These are phyloP conservation scores for Nematocida sp. DNA, from an alignment of 371 early-diverging fungal genomes.

Conservation along the genomic window DNA sequence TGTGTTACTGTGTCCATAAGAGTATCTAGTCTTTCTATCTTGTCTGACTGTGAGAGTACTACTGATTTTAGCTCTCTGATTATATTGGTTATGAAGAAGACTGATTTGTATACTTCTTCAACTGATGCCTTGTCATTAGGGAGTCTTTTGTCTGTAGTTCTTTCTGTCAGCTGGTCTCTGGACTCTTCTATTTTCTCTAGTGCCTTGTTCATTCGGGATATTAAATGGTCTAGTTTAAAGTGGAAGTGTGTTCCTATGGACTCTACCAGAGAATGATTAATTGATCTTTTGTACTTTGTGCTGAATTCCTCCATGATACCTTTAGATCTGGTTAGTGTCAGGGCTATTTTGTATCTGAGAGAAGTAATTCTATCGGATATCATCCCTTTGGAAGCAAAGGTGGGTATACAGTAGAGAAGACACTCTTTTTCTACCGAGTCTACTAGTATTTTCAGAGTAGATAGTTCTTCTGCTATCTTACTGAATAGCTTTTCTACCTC, in stretches of 20 bases:
- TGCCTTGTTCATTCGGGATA: constrained; percentile 5
- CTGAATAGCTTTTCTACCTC: constrained; percentile 33
- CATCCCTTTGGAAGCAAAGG: constrained; percentile 8
- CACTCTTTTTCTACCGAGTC: constrained; percentile 47
- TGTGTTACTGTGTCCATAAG: constrained; percentile 33
- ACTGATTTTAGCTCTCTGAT: constrained; percentile 45
- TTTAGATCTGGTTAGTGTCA: constrained; percentile 31
- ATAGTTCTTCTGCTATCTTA: not conserved
- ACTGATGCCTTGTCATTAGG: not conserved
- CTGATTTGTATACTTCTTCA: constrained; percentile 42
- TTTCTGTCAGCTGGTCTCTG: not conserved
- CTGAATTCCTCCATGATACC: constrained; percentile 25
- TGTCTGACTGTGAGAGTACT: constrained; percentile 49
- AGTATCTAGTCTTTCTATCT: constrained; percentile 50
- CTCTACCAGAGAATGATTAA: constrained; percentile 30
- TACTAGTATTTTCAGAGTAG: not conserved
- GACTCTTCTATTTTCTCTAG: constrained; percentile 16
- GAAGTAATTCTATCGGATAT: constrained; percentile 13
- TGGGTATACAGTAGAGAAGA: constrained; percentile 19
- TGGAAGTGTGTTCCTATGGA: constrained; percentile 43
- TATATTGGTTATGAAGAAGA: constrained; percentile 29
- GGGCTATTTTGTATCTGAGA: constrained; percentile 14
- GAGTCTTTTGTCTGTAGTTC: not conserved
- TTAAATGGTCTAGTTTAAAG: constrained; percentile 34
- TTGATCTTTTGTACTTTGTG: constrained; percentile 13